These are phyloP conservation scores for Carallia brachiata DNA, from an alignment of 345 rosid genomes.

Conservation along the genomic window DNA sequence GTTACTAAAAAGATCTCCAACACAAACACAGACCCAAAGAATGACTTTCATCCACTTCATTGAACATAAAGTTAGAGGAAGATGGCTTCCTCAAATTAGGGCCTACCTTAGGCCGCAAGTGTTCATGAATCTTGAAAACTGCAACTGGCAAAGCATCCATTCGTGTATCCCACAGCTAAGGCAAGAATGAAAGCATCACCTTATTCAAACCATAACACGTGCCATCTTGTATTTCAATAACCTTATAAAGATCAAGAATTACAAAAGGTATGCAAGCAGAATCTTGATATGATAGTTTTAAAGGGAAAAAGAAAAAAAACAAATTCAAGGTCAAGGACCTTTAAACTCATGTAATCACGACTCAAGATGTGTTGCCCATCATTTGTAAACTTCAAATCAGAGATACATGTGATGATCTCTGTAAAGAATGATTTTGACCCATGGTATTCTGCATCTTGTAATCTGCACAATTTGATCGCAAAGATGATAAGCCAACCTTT, in stretches of 20 bases:
- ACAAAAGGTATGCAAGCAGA: background rate
- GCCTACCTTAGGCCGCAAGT: conserved; percentile 53
- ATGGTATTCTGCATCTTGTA: conserved; percentile 44
- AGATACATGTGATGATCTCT: conserved; percentile 57
- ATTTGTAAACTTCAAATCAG: conserved; percentile 56
- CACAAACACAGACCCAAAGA: background rate
- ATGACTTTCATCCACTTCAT: background rate
- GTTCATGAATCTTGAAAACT: conserved; percentile 54
- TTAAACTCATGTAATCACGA: conserved; percentile 64
- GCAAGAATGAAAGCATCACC: conserved; percentile 19
- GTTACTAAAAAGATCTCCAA: background rate
- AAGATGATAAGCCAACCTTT: too few species aligned
- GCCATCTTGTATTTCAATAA: background rate
- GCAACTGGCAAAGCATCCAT: conserved; percentile 57
- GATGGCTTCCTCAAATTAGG: background rate
- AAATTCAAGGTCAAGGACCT: conserved; percentile 34
- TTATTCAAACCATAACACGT: background rate
- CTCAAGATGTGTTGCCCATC: conserved; percentile 57
- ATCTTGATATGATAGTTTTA: background rate
- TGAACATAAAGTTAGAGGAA: background rate
- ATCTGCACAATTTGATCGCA: conserved; percentile 29
- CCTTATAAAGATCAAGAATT: background rate
- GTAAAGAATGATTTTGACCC: conserved; percentile 57
- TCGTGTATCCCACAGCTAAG: conserved; percentile 59
- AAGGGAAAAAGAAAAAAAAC: background rate